phyloP scores from a whole-genome alignment of 1,284 basidiomycete genomes.

The Mycena citricolor region DNA sequence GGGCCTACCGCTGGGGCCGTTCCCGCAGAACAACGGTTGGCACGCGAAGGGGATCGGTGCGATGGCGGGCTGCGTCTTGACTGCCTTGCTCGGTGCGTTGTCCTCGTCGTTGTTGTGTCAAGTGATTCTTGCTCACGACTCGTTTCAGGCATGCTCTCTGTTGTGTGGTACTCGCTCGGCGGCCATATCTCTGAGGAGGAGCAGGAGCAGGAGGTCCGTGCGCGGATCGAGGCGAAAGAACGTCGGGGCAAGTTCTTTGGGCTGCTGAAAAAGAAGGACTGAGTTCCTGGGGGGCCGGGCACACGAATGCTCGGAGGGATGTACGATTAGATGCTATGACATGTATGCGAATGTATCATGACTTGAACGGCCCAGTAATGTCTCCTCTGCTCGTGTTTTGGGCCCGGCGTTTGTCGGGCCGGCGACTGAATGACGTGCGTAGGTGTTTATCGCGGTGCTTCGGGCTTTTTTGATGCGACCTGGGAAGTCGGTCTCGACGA shows the following conservation, averaged over 20 bases:
- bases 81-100: conserved; percentile 56
- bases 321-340: too few species aligned
- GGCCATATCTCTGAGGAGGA: conserved; percentile 71
- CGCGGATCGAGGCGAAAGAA: conserved; percentile 55
- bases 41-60: conserved; percentile 78
- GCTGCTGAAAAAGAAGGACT: conserved; percentile 23
- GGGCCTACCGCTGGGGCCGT: conserved; percentile 68
- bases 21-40: conserved; percentile 76
- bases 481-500: too few species aligned
- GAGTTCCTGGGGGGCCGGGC: too few species aligned
- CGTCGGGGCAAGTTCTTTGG: conserved; percentile 33
- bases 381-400: too few species aligned
- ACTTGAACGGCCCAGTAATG: too few species aligned
- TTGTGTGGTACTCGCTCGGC: conserved; percentile 82
- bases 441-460: too few species aligned
- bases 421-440: too few species aligned
- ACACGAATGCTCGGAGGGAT: too few species aligned
- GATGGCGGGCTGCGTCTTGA: conserved; percentile 82
- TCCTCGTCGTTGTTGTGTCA: neutral
- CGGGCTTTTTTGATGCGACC: too few species aligned
- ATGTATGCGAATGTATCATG: too few species aligned
- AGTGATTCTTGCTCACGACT: too few species aligned
- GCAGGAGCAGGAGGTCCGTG: conserved; percentile 68
- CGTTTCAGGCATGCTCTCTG: conserved; percentile 77
- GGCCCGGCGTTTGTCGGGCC: too few species aligned